Evolutionary conservation across 2,329 filamentous ascomycete genomes (phyloP), one percentile per base, ranked within the genome.

Genomic region (Fusarium albidum): DNA sequence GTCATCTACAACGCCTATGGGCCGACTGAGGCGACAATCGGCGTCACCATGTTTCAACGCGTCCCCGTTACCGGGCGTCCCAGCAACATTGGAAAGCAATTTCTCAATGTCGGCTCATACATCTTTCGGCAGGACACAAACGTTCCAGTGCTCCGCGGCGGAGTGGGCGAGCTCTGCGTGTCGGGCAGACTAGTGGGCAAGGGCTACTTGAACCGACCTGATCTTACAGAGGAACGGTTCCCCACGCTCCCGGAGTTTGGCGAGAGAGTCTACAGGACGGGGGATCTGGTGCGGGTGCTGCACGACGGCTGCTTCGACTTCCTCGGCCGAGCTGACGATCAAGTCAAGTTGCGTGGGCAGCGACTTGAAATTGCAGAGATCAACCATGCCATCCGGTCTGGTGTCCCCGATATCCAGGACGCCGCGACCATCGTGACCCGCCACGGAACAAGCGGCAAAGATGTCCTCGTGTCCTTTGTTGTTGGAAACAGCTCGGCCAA

Each of bases 1-100:
- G 91, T 92, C 35, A 92, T 98, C 12, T 94, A 96, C 77, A 97
- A 97, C 66, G 92, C 92, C 3, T 92, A 96, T 61, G 93, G 93
- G 0, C 94, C 93, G 1, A 97, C 93, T 0, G 94, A 97, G 71
- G 90, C 91, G 1, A 97, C 93, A 0, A 97, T 97, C 59, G 93
- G 93, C 6, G 90, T 93, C 29, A 96, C 93, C 0, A 96, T 95
- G 82, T 93, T 89, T 64, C 87, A 88, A n/a, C 82, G 90, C 28
- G 91, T 96, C 8, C 90, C 91, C 0, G 73, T 77, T 15, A 90
- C 89, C 59, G 92, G 91, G 0, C 89, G 92, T 26, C 86, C 93
- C 0, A 90, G 91, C 10, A 97, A 97, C 65, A 97, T 97, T 62
- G 93, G 93, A 1, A 82, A 81, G 21, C 90, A 92, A 59, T 97